Percentiles rank a stretch among this genome's conserved stretches.
Evolutionary conservation across 208 protist species (phyloP).

Genomic region (Acanthamoeba quina): DNA sequence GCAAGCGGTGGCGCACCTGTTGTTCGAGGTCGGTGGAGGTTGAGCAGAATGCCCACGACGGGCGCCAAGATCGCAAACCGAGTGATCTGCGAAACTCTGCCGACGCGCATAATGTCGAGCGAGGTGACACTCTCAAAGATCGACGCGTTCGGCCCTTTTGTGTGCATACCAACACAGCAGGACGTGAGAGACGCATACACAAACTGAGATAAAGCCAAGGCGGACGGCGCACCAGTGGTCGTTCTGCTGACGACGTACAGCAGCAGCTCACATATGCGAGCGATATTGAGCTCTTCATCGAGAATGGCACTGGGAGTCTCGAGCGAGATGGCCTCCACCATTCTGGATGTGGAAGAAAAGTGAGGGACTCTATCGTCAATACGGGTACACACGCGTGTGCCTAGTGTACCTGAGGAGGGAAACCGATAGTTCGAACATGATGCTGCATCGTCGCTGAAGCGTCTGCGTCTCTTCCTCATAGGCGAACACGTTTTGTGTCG

Average conservation of each 20-base stretch:
- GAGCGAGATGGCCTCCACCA: constrained; percentile 61
- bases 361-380: not conserved
- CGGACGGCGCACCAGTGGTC: not conserved
- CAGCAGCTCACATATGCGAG: constrained; percentile 46
- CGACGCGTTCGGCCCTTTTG: constrained; percentile 25
- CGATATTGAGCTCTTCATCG: constrained; percentile 57
- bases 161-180: not conserved
- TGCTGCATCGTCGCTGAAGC: constrained; percentile 64
- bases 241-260: constrained; percentile 41
- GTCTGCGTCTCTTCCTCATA: constrained; percentile 49
- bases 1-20: not conserved
- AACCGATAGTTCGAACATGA: constrained; percentile 73
- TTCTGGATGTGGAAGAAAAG: not conserved
- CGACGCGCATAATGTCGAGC: constrained; percentile 64
- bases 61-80: constrained; percentile 40
- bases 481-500: constrained; percentile 15
- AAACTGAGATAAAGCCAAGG: not conserved
- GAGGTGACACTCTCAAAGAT: constrained; percentile 61
- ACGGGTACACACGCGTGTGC: too few species aligned
- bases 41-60: constrained; percentile 69
- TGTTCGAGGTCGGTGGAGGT: not conserved
- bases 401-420: constrained; percentile 4
- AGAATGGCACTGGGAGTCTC: constrained; percentile 46
- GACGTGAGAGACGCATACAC: not conserved
- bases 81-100: constrained; percentile 19